A percentile compares a stretch with the other conserved stretches of the same genome.
phyloP scores from a whole-genome alignment of 2,329 filamentous ascomycete genomes.

The Penicillium sp. region DNA sequence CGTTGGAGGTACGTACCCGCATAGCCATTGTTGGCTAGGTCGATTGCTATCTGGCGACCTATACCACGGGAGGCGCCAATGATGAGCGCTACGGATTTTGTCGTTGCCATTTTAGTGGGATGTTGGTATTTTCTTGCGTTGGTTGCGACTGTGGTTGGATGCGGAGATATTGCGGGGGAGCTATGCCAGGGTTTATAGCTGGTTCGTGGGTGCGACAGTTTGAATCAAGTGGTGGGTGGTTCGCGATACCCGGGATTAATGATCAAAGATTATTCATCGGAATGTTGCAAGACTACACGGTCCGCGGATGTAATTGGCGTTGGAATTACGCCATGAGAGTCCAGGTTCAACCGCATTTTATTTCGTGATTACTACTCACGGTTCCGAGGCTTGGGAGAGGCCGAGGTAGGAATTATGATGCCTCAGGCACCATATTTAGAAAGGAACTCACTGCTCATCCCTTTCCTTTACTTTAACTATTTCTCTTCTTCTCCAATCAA shows the following conservation, averaged over 20 bases:
- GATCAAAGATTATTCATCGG: slow-evolving; percentile 4
- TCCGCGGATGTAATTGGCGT: neutral
- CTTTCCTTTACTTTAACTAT: no score
- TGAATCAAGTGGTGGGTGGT: neutral
- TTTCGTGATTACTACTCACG: slow-evolving; percentile 31
- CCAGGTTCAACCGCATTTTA: slow-evolving; percentile 5
- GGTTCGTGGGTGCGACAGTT: neutral
- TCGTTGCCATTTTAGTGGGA: slow-evolving; percentile 20
- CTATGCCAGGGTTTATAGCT: neutral
- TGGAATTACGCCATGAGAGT: neutral
- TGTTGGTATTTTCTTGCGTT: neutral
- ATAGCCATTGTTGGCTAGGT: slow-evolving; percentile 72
- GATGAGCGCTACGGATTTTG: slow-evolving; percentile 64
- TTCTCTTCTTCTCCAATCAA: no score
- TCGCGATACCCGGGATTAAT: neutral
- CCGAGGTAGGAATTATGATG: neutral
- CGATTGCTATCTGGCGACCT: slow-evolving; percentile 77
- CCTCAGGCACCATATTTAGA: slow-evolving; percentile 1
- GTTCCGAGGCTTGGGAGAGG: slow-evolving; percentile 21
- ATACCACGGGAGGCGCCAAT: slow-evolving; percentile 80
- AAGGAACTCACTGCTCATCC: no score
- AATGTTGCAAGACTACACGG: neutral
- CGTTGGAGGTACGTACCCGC: slow-evolving; percentile 55
- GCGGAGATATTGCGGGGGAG: neutral
- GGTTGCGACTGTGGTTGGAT: neutral